Percentiles rank a stretch among this genome's conserved stretches.
Evolutionary conservation across 768 basidiomycete species (phyloP).

Genomic region (Amanita muscaria): DNA sequence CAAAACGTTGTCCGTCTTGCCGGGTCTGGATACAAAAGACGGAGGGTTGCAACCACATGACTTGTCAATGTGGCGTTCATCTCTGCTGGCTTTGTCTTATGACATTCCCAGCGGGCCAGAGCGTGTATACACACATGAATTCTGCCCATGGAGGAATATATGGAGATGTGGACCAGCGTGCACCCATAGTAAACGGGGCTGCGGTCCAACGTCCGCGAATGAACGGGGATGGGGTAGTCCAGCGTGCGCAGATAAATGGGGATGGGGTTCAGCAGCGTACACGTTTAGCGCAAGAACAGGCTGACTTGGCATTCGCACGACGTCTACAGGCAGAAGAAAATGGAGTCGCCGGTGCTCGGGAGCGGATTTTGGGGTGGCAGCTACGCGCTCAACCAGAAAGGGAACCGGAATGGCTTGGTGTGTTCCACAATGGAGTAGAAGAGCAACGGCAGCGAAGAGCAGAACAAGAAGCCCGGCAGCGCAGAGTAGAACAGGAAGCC

Average conservation of each 20-base stretch:
- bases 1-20: conserved; percentile 42
- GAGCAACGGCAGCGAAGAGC: no score
- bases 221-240: neutral
- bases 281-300: neutral
- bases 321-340: conserved; percentile 1
- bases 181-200: no score
- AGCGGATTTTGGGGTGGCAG: neutral
- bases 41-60: conserved; percentile 50
- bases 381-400: neutral
- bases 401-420: no score
- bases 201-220: no score
- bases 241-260: neutral
- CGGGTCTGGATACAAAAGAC: conserved; percentile 37
- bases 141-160: neutral
- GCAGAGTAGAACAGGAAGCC: neutral
- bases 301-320: neutral
- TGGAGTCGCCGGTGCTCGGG: neutral
- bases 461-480: neutral
- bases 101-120: conserved; percentile 20
- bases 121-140: conserved; percentile 29
- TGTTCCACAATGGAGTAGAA: no score
- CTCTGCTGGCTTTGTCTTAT: conserved; percentile 49
- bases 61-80: conserved; percentile 42
- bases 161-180: neutral
- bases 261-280: neutral